phyloP scores from a whole-genome alignment of 495 filamentous ascomycete species.

The Penicillium robsamsonii region DNA sequence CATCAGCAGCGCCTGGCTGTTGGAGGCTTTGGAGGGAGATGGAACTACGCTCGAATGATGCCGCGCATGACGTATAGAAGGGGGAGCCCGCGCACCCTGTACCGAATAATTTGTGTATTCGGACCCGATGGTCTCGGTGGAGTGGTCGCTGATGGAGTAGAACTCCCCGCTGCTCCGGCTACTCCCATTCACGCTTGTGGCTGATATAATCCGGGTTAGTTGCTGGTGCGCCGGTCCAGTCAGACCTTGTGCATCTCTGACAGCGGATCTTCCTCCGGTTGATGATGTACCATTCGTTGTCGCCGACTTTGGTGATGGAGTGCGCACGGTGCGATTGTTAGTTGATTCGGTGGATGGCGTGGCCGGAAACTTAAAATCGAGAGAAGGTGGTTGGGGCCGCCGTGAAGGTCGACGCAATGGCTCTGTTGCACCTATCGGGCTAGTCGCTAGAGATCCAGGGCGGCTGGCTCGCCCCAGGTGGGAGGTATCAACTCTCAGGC shows the following conservation, averaged over 20 bases:
- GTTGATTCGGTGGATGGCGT: constrained; percentile 39
- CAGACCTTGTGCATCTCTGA: constrained; percentile 21
- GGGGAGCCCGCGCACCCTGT: constrained; percentile 41
- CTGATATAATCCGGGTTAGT: constrained; percentile 70
- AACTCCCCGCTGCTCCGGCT: constrained; percentile 91
- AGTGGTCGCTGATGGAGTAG: constrained; percentile 90
- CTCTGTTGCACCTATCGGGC: constrained; percentile 29
- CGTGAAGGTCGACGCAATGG: constrained; percentile 31
- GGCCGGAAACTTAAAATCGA: constrained; percentile 68
- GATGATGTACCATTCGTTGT: constrained; percentile 18
- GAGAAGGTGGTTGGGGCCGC: constrained; percentile 44
- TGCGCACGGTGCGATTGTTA: constrained; percentile 35
- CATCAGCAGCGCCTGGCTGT: constrained; percentile 88
- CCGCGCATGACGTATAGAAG: constrained; percentile 54
- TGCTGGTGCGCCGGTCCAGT: constrained; percentile 52
- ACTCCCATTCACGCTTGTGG: constrained; percentile 61
- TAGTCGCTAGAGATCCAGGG: constrained; percentile 26
- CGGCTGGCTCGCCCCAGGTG: constrained; percentile 24
- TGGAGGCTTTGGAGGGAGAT: constrained; percentile 38
- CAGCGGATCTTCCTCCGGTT: constrained; percentile 13
- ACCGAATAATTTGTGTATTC: constrained; percentile 75
- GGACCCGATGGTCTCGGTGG: constrained; percentile 86
- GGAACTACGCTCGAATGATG: constrained; percentile 57
- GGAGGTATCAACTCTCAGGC: constrained; percentile 34
- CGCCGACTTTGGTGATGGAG: constrained; percentile 30